These are phyloP conservation scores for Pisolithus sp. DNA, from an alignment of 768 basidiomycete genomes.

Conservation along the genomic window DNA sequence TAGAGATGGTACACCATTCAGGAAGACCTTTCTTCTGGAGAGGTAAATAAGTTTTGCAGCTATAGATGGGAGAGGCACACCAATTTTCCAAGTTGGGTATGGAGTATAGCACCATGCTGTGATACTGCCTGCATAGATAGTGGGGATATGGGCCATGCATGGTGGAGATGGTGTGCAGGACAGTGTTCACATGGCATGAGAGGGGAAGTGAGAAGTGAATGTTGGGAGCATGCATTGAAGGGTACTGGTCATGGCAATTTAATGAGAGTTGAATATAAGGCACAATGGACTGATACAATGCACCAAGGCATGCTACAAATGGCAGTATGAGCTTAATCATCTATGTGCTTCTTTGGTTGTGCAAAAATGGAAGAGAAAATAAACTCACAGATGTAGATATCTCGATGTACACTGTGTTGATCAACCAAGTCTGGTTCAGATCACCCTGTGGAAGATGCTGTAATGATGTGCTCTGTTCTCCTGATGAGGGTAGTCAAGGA, in stretches of 20 bases:
- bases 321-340: conserved; percentile 35
- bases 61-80: conserved; percentile 41
- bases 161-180: conserved; percentile 27
- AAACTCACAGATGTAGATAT: too few species aligned
- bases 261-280: neutral
- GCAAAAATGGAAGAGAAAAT: too few species aligned
- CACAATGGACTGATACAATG: neutral
- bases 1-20: conserved; percentile 36
- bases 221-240: conserved; percentile 53
- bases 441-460: conserved; percentile 8
- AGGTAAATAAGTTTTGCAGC: conserved; percentile 63
- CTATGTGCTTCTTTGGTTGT: conserved; percentile 7
- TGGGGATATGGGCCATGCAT: conserved; percentile 44
- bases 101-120: conserved; percentile 24
- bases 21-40: conserved; percentile 46
- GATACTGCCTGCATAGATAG: conserved; percentile 34
- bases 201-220: conserved; percentile 55
- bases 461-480: conserved; percentile 21
- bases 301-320: conserved; percentile 45
- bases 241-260: conserved; percentile 35
- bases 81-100: conserved; percentile 20
- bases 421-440: too few species aligned
- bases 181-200: conserved; percentile 8
- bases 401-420: too few species aligned
- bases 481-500: conserved; percentile 6